Evolutionary conservation across 2,329 filamentous ascomycete genomes (phyloP), one percentile per base, ranked within the genome.

Genomic region (Colletotrichum australisinense): DNA sequence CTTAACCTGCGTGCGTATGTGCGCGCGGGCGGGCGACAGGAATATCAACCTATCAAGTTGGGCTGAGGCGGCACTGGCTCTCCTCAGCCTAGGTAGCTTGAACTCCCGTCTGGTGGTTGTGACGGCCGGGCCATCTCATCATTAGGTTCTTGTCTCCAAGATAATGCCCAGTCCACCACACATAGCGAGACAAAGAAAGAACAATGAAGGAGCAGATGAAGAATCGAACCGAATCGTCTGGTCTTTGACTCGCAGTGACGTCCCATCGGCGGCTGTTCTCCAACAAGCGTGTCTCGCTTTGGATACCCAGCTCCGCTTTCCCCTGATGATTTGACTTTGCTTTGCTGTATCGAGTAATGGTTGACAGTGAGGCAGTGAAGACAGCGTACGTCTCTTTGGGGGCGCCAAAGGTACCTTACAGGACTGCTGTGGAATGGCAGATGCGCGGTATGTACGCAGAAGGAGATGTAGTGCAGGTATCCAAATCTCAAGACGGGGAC

Each of bases 391-490:
- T n/a, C 11, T 59, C n/a, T 12, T 49, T 67, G 60, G 46, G 60
- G 52, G 71, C 55, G 67, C 49, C 72, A 67, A 64, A 74, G 38
- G 72, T 72, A 63, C 68, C 69, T 74, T 63, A 67, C 68, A 68
- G 69, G 38, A 53, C 72, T 72, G 68, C 68, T 67, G 42, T 66
- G 62, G 63, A 67, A 72, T 63, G 67, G 28, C 55, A 63, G 60
- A 70, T 70, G 60, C 60, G 60, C 26, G 46, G 32, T 65, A 57
- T 55, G 67, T 70, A 67, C 67, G 53, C 59, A 32, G 58, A 63
- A 52, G 53, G 58, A 66, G 60, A 56, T 16, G 30, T 22, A 28
- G 14, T 56, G 22, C 52, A 57, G 35, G 24, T 52, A 22, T 56
- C 57, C 56, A 38, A 55, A 53, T 66, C 28, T 55, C 38, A 63